phyloP scores from a whole-genome alignment of 208 protist genomes.

The Porcisia hertigi region DNA sequence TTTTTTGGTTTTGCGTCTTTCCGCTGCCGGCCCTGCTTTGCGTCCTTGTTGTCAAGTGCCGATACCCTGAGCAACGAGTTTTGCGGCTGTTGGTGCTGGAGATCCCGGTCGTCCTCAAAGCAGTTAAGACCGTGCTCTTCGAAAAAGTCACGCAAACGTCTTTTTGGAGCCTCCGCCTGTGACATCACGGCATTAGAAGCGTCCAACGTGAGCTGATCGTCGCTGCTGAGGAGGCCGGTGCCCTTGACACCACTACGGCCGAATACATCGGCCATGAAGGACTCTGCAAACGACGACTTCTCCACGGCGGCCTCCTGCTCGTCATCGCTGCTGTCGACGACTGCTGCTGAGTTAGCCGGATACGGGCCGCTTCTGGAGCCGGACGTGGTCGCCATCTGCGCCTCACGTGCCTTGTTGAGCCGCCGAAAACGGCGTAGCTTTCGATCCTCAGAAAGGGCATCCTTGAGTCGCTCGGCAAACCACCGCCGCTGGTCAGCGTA shows the following conservation, averaged over 20 bases:
- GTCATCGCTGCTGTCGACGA: constrained; percentile 27
- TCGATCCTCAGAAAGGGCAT: constrained; percentile 45
- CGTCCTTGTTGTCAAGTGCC: not conserved
- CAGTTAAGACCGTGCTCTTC: constrained; percentile 58
- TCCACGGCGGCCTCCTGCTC: constrained; percentile 18
- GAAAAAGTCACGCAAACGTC: constrained; percentile 67
- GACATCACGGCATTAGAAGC: constrained; percentile 14
- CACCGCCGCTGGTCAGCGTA: constrained; percentile 68
- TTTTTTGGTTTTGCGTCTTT: not conserved
- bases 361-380: not conserved
- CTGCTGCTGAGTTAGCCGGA: not conserved
- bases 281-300: constrained; percentile 8
- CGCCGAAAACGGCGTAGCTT: constrained; percentile 26
- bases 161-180: constrained; percentile 20
- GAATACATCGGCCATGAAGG: not conserved
- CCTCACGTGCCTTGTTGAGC: constrained; percentile 4
- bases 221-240: not conserved
- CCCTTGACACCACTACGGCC: not conserved
- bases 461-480: constrained; percentile 57
- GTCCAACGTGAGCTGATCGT: constrained; percentile 15
- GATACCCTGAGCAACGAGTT: not conserved
- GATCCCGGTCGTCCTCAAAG: constrained; percentile 37
- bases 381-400: not conserved
- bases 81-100: not conserved
- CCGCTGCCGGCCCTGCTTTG: not conserved